Percentiles rank a stretch among this genome's conserved stretches.
Conservation (phyloP, 805 yeast genomes). For the Starmerella sirachaensis region DNA sequence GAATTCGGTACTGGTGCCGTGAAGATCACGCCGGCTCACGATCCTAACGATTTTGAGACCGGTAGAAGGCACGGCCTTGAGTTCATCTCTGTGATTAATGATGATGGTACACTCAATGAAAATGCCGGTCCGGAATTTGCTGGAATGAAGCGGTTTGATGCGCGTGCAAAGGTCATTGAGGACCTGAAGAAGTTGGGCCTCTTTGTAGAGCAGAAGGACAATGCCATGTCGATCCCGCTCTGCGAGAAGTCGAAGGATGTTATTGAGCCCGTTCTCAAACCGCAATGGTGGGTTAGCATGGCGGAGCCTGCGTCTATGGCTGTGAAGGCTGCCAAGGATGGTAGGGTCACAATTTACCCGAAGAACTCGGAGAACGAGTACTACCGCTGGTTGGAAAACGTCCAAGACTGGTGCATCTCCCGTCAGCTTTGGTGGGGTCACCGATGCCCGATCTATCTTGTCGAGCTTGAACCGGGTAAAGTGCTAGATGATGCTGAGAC, state of each 20-base stretch:
- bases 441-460: slow-evolving; percentile 92
- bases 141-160: slow-evolving; percentile 90
- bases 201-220: slow-evolving; percentile 74
- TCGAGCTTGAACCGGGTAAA: slow-evolving; percentile 54
- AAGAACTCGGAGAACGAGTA: slow-evolving; percentile 85
- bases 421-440: slow-evolving; percentile 96
- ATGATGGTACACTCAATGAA: slow-evolving; percentile 81
- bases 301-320: slow-evolving; percentile 79
- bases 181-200: slow-evolving; percentile 62
- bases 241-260: slow-evolving; percentile 96
- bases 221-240: slow-evolving; percentile 88
- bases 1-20: slow-evolving; percentile 99
- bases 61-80: slow-evolving; percentile 91
- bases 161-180: slow-evolving; percentile 74
- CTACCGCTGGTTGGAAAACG: slow-evolving; percentile 88
- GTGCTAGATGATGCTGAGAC: slow-evolving; percentile 52
- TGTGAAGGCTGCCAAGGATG: slow-evolving; percentile 69
- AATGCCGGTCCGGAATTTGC: slow-evolving; percentile 79
- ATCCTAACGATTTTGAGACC: slow-evolving; percentile 88
- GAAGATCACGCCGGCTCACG: slow-evolving; percentile 97
- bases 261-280: slow-evolving; percentile 92
- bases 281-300: slow-evolving; percentile 99
- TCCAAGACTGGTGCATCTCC: slow-evolving; percentile 99
- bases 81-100: slow-evolving; percentile 80
- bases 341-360: slow-evolving; percentile 72